Evolutionary conservation across 306 rosid species (phyloP).

Genomic region (Medicago arabica): DNA sequence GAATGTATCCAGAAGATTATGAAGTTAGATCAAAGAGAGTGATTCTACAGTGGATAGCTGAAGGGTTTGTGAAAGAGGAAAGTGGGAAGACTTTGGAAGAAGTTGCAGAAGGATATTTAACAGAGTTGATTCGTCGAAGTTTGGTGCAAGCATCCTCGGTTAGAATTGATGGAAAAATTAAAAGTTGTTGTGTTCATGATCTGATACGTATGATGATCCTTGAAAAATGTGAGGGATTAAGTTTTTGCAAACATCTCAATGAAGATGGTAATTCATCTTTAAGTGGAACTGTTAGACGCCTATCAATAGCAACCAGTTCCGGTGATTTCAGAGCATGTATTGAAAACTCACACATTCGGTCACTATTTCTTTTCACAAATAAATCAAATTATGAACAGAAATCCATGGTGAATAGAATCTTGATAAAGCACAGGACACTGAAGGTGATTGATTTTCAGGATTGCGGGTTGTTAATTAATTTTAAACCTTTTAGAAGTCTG

Average conservation of each 20-base stretch:
- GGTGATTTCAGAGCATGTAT: not conserved
- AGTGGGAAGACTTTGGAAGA: not conserved
- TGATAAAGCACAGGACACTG: not conserved
- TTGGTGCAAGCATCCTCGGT: not conserved
- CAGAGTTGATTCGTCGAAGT: not conserved
- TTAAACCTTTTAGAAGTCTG: not conserved
- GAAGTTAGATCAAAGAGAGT: not conserved
- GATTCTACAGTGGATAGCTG: not conserved
- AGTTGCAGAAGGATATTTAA: constrained; percentile 1
- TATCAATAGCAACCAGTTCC: not conserved
- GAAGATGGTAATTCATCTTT: not conserved
- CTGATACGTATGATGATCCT: not conserved
- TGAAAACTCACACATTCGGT: not conserved
- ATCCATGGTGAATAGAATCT: not conserved
- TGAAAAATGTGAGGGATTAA: not conserved
- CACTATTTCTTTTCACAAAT: not conserved
- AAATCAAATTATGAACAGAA: no score
- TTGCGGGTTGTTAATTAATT: no score
- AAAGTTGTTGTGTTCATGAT: not conserved
- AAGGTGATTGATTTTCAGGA: not conserved
- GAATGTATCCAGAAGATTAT: not conserved
- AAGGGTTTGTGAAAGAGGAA: constrained; percentile 25
- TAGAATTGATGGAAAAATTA: not conserved
- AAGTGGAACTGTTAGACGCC: not conserved
- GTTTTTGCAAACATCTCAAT: not conserved